Evolutionary conservation across 2,329 filamentous ascomycete species (phyloP).

Genomic region (Colletotrichum eremochloae): DNA sequence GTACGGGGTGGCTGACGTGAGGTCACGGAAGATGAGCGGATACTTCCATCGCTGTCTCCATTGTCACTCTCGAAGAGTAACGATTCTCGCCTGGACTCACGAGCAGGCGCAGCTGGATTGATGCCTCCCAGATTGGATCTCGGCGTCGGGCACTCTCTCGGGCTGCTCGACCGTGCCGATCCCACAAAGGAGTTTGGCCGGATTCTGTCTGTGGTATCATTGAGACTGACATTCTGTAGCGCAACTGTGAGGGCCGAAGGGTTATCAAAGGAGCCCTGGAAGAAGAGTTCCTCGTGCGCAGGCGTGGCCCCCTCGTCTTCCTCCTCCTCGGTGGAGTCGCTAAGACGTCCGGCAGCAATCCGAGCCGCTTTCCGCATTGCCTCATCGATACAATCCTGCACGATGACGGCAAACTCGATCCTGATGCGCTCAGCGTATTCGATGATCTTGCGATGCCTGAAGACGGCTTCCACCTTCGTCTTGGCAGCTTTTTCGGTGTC

Average conservation of each 20-base stretch:
- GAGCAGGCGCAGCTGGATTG: constrained; percentile 69
- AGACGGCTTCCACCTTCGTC: constrained; percentile 92
- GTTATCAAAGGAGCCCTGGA: constrained; percentile 69
- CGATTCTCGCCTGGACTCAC: constrained; percentile 80
- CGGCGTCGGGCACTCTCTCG: constrained; percentile 90
- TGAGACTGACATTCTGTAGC: constrained; percentile 60
- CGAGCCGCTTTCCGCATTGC: constrained; percentile 90
- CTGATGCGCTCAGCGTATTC: constrained; percentile 97
- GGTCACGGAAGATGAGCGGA: constrained; percentile 82
- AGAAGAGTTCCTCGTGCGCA: constrained; percentile 67
- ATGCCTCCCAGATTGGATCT: constrained; percentile 79
- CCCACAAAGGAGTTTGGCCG: constrained; percentile 68
- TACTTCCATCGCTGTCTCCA: constrained; percentile 88
- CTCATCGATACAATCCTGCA: constrained; percentile 95
- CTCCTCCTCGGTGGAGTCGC: constrained; percentile 76
- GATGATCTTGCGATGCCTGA: constrained; percentile 90
- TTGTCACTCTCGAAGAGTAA: constrained; percentile 86
- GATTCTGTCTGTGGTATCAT: constrained; percentile 63
- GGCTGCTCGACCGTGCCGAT: constrained; percentile 90
- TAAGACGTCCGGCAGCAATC: constrained; percentile 87
- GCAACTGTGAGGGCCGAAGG: constrained; percentile 70
- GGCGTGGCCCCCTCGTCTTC: constrained; percentile 56
- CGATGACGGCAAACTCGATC: constrained; percentile 90
- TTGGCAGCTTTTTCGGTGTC: constrained; percentile 89
- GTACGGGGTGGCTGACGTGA: constrained; percentile 78